These are phyloP conservation scores for Fusarium chaquense DNA, from an alignment of 2,329 filamentous ascomycete species.

Conservation along the genomic window DNA sequence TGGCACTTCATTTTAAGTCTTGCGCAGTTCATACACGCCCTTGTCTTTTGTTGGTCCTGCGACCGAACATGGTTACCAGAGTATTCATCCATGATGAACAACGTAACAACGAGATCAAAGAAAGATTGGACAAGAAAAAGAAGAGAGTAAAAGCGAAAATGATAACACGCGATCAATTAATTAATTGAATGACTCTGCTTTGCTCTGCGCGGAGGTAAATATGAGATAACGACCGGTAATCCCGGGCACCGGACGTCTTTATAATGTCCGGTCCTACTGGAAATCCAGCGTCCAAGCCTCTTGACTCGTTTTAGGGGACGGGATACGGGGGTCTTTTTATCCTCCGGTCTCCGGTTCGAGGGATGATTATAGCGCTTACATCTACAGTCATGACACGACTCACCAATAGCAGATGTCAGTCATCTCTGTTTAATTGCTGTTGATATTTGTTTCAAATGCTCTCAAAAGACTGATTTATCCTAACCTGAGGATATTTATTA, in stretches of 20 bases:
- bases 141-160: background rate
- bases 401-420: background rate
- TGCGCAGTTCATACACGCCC: constrained; percentile 53
- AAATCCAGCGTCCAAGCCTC: background rate
- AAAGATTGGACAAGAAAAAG: background rate
- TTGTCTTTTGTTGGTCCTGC: constrained; percentile 37
- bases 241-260: constrained; percentile 32
- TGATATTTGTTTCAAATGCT: background rate
- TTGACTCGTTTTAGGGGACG: background rate
- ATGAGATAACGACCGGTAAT: constrained; percentile 21
- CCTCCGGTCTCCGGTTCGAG: background rate
- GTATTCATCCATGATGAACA: constrained; percentile 38
- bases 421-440: background rate
- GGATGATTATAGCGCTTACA: background rate
- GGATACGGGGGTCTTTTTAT: constrained; percentile 5
- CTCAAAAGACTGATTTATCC: background rate
- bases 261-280: constrained; percentile 9
- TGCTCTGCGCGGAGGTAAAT: constrained; percentile 20
- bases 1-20: constrained; percentile 54
- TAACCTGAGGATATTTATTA: background rate
- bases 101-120: background rate
- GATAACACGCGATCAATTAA: background rate
- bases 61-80: constrained; percentile 30
- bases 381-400: too few relatives aligned
- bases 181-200: background rate